phyloP scores from a whole-genome alignment of 2,329 filamentous ascomycete species.

The Sclerotinia subarctica region DNA sequence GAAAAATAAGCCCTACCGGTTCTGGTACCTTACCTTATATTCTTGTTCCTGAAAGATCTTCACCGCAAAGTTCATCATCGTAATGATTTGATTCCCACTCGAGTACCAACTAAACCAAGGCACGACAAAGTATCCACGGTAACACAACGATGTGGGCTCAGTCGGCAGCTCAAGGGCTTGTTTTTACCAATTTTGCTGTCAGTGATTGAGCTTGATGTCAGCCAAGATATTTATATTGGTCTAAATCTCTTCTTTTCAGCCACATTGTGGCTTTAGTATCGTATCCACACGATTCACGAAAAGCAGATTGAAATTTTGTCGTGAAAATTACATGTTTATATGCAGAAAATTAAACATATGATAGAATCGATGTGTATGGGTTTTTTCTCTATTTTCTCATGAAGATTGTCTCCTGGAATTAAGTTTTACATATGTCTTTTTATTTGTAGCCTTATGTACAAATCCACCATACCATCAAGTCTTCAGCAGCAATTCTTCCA shows the following conservation, averaged over 20 bases:
- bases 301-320: background rate
- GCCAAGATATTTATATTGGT: conserved; percentile 7
- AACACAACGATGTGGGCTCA: background rate
- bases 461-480: background rate
- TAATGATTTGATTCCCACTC: background rate
- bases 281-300: background rate
- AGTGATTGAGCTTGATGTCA: conserved; percentile 12
- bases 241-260: background rate
- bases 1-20: conserved; percentile 3
- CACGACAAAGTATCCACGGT: background rate
- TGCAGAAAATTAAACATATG: too few relatives aligned
- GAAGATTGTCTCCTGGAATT: background rate
- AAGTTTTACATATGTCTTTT: background rate
- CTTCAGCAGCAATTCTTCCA: conserved; percentile 4
- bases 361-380: too few relatives aligned
- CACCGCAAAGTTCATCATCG: background rate
- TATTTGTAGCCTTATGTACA: background rate
- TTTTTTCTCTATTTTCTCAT: background rate
- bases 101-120: conserved; percentile 10
- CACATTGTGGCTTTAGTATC: background rate
- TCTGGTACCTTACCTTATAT: conserved; percentile 12
- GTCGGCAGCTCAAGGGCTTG: background rate
- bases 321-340: background rate
- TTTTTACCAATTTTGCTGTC: background rate
- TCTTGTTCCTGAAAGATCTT: conserved; percentile 9